Evolutionary conservation across 208 protist genomes (phyloP).

Genomic region (Kentomonas sorsogonicus): DNA sequence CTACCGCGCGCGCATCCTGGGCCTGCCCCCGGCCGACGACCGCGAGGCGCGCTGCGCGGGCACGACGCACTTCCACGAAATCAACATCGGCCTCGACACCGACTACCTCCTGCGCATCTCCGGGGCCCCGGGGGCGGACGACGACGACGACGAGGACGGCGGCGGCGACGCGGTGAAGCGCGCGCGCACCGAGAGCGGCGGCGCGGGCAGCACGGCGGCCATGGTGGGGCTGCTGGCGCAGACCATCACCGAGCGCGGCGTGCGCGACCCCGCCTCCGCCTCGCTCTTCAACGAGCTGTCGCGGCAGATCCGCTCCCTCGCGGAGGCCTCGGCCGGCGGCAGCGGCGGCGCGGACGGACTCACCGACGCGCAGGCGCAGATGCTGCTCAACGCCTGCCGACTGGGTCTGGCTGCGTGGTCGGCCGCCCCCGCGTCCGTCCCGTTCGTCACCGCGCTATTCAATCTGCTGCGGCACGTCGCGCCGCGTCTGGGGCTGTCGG

Average conservation of each 20-base stretch:
- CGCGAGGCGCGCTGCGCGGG: conserved; percentile 55
- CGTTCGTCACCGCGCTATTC: conserved; percentile 72
- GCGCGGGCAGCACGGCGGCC: conserved; percentile 31
- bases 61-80: conserved; percentile 74
- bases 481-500: conserved; percentile 43
- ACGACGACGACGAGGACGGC: conserved; percentile 17
- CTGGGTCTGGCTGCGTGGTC: conserved; percentile 80
- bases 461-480: conserved; percentile 49
- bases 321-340: conserved; percentile 16
- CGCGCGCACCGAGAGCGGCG: conserved; percentile 39
- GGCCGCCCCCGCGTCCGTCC: conserved; percentile 34
- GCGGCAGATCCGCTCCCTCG: conserved; percentile 37
- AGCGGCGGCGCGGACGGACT: conserved; percentile 20
- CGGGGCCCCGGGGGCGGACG: conserved; percentile 9
- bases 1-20: conserved; percentile 73
- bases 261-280: conserved; percentile 46
- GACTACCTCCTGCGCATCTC: conserved; percentile 12
- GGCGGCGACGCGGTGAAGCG: conserved; percentile 23
- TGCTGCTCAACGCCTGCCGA: conserved; percentile 65
- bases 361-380: conserved; percentile 47
- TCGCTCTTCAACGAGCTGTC: conserved; percentile 61
- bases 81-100: conserved; percentile 61
- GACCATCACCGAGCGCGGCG: conserved; percentile 79
- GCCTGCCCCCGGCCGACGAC: conserved; percentile 30
- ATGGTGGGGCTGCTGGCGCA: conserved; percentile 68